Percentiles rank a stretch among this genome's conserved stretches.
Evolutionary conservation across 495 filamentous ascomycete species (phyloP).

Genomic region (Lichina pygmaea): DNA sequence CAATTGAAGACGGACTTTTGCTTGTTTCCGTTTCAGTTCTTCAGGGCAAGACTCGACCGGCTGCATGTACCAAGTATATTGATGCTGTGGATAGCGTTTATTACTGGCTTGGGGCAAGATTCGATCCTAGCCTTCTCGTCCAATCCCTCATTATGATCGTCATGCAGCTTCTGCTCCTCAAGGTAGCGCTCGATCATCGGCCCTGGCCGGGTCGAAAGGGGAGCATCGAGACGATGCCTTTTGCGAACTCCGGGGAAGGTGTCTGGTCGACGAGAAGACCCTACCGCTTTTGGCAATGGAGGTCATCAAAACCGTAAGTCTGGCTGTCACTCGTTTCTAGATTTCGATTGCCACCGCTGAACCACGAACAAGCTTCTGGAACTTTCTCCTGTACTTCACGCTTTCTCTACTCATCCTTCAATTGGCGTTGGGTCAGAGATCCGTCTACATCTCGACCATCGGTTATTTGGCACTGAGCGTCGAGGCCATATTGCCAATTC

Average conservation of each 20-base stretch:
- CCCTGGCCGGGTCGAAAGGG: conserved; percentile 32
- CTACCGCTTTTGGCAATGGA: conserved; percentile 92
- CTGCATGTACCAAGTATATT: background rate
- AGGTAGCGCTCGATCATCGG: conserved; percentile 73
- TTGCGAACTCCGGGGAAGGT: conserved; percentile 25
- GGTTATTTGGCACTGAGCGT: conserved; percentile 68
- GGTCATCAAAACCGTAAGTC: conserved; percentile 44
- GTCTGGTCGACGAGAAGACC: conserved; percentile 24
- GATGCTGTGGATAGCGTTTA: conserved; percentile 32
- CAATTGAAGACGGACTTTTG: background rate
- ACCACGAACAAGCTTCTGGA: conserved; percentile 42
- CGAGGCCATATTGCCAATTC: conserved; percentile 72
- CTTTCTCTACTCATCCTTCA: conserved; percentile 38
- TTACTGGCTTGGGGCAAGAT: conserved; percentile 80
- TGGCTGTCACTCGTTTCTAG: background rate
- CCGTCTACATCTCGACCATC: conserved; percentile 35
- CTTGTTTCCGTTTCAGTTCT: background rate
- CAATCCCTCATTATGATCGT: conserved; percentile 72
- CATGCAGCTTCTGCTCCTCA: conserved; percentile 59
- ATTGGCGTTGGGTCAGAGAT: conserved; percentile 35
- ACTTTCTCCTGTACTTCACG: conserved; percentile 50
- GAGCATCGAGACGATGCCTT: conserved; percentile 25
- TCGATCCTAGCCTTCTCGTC: conserved; percentile 49
- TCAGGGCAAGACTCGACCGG: background rate
- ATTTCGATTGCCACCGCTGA: background rate